Percentiles rank a stretch among this genome's conserved stretches.
These are phyloP conservation scores for Pseudogymnoascus sp. DNA, from an alignment of 2,329 filamentous ascomycete genomes.

Conservation along the genomic window DNA sequence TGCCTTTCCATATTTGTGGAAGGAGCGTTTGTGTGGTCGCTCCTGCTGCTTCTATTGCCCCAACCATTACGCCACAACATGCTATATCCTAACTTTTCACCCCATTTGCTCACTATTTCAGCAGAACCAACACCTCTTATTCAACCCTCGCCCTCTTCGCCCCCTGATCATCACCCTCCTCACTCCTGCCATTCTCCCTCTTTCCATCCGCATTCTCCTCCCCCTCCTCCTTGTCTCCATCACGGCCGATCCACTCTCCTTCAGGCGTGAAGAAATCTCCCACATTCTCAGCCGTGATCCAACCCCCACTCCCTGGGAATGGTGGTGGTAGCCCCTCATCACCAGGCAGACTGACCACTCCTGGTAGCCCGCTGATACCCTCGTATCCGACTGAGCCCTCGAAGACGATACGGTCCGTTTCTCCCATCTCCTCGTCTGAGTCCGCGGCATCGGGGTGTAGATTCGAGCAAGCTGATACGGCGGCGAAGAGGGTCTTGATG, in stretches of 20 bases:
- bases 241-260: slow-evolving; percentile 63
- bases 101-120: background rate
- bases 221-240: slow-evolving; percentile 26
- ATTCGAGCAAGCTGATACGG: slow-evolving; percentile 68
- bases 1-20: too few relatives aligned
- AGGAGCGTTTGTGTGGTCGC: too few relatives aligned
- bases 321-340: slow-evolving; percentile 55
- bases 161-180: slow-evolving; percentile 38
- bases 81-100: background rate
- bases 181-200: slow-evolving; percentile 47
- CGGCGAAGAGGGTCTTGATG: slow-evolving; percentile 45
- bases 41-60: background rate
- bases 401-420: slow-evolving; percentile 50
- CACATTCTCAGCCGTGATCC: slow-evolving; percentile 91
- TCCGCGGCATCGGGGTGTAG: slow-evolving; percentile 66
- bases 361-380: slow-evolving; percentile 50
- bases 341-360: slow-evolving; percentile 43
- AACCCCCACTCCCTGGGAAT: slow-evolving; percentile 67
- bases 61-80: background rate
- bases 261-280: slow-evolving; percentile 74
- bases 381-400: slow-evolving; percentile 45
- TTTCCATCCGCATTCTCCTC: slow-evolving; percentile 32
- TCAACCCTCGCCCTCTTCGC: slow-evolving; percentile 28
- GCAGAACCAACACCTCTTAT: slow-evolving; percentile 1
- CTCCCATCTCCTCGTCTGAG: slow-evolving; percentile 37